Evolutionary conservation across 495 filamentous ascomycete species (phyloP), one percentile per base, ranked within the genome.

Genomic region (Pseudomonodictys pantanalensis): DNA sequence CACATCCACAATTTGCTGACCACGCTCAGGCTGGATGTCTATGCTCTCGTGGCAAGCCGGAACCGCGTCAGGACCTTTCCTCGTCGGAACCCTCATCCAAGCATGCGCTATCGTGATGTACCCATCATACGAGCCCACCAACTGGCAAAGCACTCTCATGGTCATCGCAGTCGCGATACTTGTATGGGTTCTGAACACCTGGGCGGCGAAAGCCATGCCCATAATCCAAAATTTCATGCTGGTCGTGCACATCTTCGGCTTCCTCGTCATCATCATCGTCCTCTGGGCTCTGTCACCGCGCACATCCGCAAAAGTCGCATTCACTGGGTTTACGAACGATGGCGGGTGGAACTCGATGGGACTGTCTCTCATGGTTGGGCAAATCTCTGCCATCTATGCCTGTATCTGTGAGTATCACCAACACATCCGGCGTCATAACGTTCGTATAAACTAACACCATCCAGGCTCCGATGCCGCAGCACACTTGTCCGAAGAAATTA

Each of bases 121-220:
- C 29, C 71, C 76, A 1, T 58, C 50, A 22, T 80, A 80, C 60
- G 64, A 64, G 2, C 76, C 78, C 20, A 68, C 84, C 56, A 70
- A 70, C 48, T 88, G 80, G 79, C 84, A 87, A 55, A 80, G 80
- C 7, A 83, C 83, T 0, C 66, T 86, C n/a, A 71, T 87, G 15
- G 73, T 79, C 32, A 78, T 81, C 55, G 62, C 56, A n/a, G 62
- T 65, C 8, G 60, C 62, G 3, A 43, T 65, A 1, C 24, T 65
- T 22, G 62, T 65, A 11, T 65, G 62, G 62, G 48, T 46, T 3
- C 49, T 86, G 68, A 88, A 87, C 68, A 81, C 78, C 3, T 73
- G 78, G 35, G 55, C 83, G 0, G 76, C 78, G 1, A 76, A 76
- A 23, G 68, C 74, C 6, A 72, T 87, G 30, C 83, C 85, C 0